Evolutionary conservation across 1,139 yeast species (phyloP).

Genomic region (Geotrichum histeridarum): DNA sequence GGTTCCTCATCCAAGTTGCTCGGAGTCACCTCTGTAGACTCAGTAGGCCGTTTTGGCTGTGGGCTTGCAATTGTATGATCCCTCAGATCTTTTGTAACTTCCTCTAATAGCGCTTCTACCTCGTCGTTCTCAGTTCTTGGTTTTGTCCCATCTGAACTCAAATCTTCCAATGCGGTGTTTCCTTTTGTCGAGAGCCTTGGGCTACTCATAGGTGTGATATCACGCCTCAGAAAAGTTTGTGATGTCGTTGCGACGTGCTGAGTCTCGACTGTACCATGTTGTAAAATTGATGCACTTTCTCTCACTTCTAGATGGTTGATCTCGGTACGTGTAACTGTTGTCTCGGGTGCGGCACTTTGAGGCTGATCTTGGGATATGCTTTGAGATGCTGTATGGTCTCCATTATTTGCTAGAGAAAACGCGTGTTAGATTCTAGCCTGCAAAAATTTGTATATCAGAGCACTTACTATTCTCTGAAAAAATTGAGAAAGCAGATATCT

Average conservation of each 20-base stretch:
- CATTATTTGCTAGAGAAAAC: too few species aligned
- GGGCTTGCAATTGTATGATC: background rate
- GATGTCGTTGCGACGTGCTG: conserved; percentile 2
- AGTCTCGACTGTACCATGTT: conserved; percentile 3
- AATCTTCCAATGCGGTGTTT: background rate
- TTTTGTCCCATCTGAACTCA: background rate
- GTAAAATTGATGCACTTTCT: background rate
- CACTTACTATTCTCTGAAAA: background rate
- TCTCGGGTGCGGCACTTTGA: too few species aligned
- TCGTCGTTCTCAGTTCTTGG: background rate
- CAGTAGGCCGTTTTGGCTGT: background rate
- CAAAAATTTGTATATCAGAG: too few species aligned
- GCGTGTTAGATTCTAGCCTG: too few species aligned
- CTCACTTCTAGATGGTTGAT: background rate
- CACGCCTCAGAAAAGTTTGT: conserved; percentile 4
- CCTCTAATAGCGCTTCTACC: background rate
- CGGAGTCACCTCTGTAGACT: too few species aligned
- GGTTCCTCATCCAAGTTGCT: too few species aligned
- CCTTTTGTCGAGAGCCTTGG: background rate
- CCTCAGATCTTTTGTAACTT: background rate
- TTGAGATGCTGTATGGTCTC: too few species aligned
- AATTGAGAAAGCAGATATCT: conserved; percentile 16
- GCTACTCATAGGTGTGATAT: conserved; percentile 8
- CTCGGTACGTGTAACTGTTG: background rate
- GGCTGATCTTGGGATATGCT: too few species aligned